Percentiles rank a stretch among this genome's conserved stretches.
Evolutionary conservation across 208 protist genomes (phyloP).

Genomic region (Endotrypanum monterogeii): DNA sequence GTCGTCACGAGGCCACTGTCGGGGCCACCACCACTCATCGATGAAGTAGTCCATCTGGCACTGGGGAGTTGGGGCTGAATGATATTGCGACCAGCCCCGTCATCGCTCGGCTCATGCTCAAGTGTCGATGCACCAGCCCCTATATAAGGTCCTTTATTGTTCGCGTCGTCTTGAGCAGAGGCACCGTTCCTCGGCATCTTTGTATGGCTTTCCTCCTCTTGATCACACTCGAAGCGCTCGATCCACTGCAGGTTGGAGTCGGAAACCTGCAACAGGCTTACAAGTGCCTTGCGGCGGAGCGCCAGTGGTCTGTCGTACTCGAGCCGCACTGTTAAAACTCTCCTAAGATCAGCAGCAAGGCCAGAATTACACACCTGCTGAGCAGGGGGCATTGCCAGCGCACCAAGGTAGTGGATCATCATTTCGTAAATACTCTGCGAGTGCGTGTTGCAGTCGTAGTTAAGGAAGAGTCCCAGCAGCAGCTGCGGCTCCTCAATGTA

Average conservation of each 20-base stretch:
- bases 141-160: neutral
- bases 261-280: constrained; percentile 67
- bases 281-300: constrained; percentile 61
- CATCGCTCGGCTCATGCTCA: constrained; percentile 1
- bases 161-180: neutral
- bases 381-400: constrained; percentile 42
- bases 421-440: constrained; percentile 94
- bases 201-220: constrained; percentile 15
- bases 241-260: constrained; percentile 89
- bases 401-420: constrained; percentile 92
- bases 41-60: neutral
- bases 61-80: neutral
- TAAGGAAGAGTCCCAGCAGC: constrained; percentile 96
- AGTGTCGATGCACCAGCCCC: neutral
- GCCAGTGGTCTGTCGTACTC: constrained; percentile 56
- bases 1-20: neutral
- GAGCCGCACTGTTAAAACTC: constrained; percentile 40
- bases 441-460: constrained; percentile 98
- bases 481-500: constrained; percentile 95
- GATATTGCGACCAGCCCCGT: constrained; percentile 8
- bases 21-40: constrained; percentile 3
- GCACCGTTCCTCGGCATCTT: neutral
- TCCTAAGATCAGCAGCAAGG: constrained; percentile 33
- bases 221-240: constrained; percentile 75
- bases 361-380: constrained; percentile 27